Base-by-base conservation (phyloP, 2,329 filamentous ascomycete genomes). In the Neoarthrinium moseri region DNA sequence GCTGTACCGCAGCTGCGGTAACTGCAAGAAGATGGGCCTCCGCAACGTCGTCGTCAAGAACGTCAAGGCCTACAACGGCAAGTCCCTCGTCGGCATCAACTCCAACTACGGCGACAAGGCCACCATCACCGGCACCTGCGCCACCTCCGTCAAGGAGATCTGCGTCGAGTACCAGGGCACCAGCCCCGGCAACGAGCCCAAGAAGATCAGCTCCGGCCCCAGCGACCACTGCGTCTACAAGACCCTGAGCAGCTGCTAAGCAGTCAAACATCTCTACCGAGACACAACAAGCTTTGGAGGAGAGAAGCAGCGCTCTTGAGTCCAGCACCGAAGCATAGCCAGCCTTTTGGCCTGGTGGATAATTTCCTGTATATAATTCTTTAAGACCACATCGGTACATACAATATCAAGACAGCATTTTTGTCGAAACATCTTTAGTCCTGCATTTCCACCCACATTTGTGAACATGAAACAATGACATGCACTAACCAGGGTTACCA, bases 1-100 rank as follows among this genome's bases (percentile, higher is more conserved):
- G 59, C 55, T 75, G 35, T 75, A 73, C 63, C 70, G 72, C 48
- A 63, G 65, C 34, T 77, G 72, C 57, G 73, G 72, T 17, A 68
- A 69, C 62, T 74, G 69, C 56, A 57, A 56, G 51, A 57, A 56
- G 44, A 53, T 52, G 54, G 56, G 53, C 48, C 56, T 57, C 36
- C 64, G 63, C 40, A 54, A 57, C 42, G 57, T 65, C 37, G 54
- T 56, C 27, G 46, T 69, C 51, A 47, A 55, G 45, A 56, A 56
- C 49, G 53, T 66, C 48, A 61, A 56, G 42, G 70, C 69, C 48
- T 55, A 56, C 18, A 49, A 50, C 10, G 56, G 61, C 26, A 50
- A 54, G 32, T 33, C 53, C 15, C 37, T 65, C 33, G 56, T 56
- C 6, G 63, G 66, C 45, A 66, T 69, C 55, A 70, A 70, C 56